phyloP scores from a whole-genome alignment of 495 filamentous ascomycete species.

The Penicillium ucsense region DNA sequence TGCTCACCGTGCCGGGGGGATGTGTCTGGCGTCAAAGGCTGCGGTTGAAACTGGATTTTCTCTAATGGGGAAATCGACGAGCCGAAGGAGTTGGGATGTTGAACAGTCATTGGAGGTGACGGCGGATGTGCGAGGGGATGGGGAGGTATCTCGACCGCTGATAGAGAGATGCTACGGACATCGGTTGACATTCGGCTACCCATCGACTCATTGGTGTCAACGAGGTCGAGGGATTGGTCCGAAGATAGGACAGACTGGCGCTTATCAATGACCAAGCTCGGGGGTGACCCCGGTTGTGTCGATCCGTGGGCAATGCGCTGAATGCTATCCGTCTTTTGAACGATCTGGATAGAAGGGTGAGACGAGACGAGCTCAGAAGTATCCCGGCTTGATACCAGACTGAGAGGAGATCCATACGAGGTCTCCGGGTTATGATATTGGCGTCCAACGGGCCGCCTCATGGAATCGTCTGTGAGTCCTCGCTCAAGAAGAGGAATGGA shows the following conservation, averaged over 20 bases:
- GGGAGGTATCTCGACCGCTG: slow-evolving; percentile 43
- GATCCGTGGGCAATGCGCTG: slow-evolving; percentile 39
- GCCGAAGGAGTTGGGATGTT: slow-evolving; percentile 44
- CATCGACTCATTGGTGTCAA: slow-evolving; percentile 38
- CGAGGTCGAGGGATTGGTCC: slow-evolving; percentile 63
- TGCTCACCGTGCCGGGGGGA: slow-evolving; percentile 29
- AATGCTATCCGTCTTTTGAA: slow-evolving; percentile 50
- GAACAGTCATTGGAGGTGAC: slow-evolving; percentile 68
- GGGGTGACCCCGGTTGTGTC: slow-evolving; percentile 28
- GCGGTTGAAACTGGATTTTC: slow-evolving; percentile 29
- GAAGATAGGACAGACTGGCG: slow-evolving; percentile 66
- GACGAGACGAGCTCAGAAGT: slow-evolving; percentile 30
- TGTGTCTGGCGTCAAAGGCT: slow-evolving; percentile 43
- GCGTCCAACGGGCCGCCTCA: slow-evolving; percentile 27
- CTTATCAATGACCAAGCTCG: slow-evolving; percentile 10
- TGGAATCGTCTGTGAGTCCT: slow-evolving; percentile 51
- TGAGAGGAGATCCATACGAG: slow-evolving; percentile 12
- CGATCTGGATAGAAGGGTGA: slow-evolving; percentile 42
- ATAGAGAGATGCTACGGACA: slow-evolving; percentile 29
- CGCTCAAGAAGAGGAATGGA: slow-evolving; percentile 70
- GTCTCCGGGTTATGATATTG: slow-evolving; percentile 1
- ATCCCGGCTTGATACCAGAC: slow-evolving; percentile 18
- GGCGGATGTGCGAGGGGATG: slow-evolving; percentile 66
- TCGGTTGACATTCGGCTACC: slow-evolving; percentile 25
- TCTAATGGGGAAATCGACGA: slow-evolving; percentile 29